Evolutionary conservation across 768 basidiomycete genomes (phyloP), one percentile per base, ranked within the genome.

Genomic region (Boletus pseudopeckii): DNA sequence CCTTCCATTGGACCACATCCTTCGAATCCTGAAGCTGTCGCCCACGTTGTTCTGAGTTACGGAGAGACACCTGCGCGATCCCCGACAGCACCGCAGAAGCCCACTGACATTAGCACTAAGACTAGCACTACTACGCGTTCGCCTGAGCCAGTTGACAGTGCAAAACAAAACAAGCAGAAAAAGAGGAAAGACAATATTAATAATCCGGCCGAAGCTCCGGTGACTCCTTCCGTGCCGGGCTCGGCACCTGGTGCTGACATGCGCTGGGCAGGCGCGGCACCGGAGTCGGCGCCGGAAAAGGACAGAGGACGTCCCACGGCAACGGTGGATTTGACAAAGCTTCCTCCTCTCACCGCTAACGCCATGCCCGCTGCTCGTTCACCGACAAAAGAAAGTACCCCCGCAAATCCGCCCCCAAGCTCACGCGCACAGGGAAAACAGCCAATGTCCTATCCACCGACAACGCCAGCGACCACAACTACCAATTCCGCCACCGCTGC

Each of bases 391-490:
- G 56, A 77, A 67, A 64, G 71, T 63, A 32, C 59, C 14, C 33
- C 64, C 14, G 33, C 60, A 18, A 63, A 67, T 41, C 79, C 80
- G 32, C 81, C 79, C 44, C 91, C 87, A 32, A 86, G 84, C 55
- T 89, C 90, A 43, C 83, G 92, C 13, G 91, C 91, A 32, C 90
- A 90, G 57, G 92, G 92, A 60, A 94, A 96, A 77, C 90, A 92
- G 65, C 92, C 92, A 32, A 94, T 94, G 92, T 78, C 85, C 2
- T 92, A 92, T 67, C 57, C 55, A 11, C 71, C 61, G 0, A 30
- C 68, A 1, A 45, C 64, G 6, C 24, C 62, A 11, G 42, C 65
- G 5, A 46, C 71, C 44, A 49, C 68, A 7, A 55, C 67, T 34
- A 49, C 70, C 50, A 59, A 70, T 69, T 71, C 75, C 71, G 63